Evolutionary conservation across 1,139 yeast species (phyloP).

Genomic region (Debaryomyces sp.): DNA sequence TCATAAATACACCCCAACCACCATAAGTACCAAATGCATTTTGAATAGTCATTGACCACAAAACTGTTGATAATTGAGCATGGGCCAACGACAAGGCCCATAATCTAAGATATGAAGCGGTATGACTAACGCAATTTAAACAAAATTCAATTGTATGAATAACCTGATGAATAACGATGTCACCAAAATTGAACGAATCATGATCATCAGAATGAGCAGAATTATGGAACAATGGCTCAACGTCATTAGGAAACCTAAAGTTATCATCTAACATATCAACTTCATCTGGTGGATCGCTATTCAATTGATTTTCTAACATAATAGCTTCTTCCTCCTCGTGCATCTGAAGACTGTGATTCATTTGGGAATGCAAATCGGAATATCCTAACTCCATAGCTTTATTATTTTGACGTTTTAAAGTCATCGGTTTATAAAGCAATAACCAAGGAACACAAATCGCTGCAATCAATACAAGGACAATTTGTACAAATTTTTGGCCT

Average conservation of each 20-base stretch:
- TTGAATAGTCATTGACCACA: constrained; percentile 94
- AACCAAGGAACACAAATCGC: constrained; percentile 95
- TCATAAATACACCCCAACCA: constrained; percentile 64
- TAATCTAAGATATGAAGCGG: constrained; percentile 92
- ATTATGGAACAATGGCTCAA: constrained; percentile 45
- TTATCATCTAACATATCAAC: constrained; percentile 25
- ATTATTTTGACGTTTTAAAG: constrained; percentile 48
- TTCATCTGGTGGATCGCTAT: constrained; percentile 26
- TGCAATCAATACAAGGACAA: constrained; percentile 73
- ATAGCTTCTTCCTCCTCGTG: constrained; percentile 39
- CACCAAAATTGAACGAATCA: constrained; percentile 77
- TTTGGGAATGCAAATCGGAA: constrained; percentile 36
- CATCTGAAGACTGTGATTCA: constrained; percentile 33
- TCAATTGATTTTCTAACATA: constrained; percentile 28
- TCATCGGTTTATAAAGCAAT: constrained; percentile 82
- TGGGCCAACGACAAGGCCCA: constrained; percentile 99
- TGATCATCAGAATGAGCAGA: constrained; percentile 44
- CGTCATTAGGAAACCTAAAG: constrained; percentile 48
- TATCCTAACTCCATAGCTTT: constrained; percentile 39
- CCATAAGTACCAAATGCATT: constrained; percentile 78
- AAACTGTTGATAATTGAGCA: constrained; percentile 89
- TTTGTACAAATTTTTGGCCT: constrained; percentile 83
- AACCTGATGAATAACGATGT: constrained; percentile 94
- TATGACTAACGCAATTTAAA: constrained; percentile 94
- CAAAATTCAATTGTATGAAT: constrained; percentile 99